phyloP scores from a whole-genome alignment of 768 basidiomycete species.

The Nevesoporus exiguus region DNA sequence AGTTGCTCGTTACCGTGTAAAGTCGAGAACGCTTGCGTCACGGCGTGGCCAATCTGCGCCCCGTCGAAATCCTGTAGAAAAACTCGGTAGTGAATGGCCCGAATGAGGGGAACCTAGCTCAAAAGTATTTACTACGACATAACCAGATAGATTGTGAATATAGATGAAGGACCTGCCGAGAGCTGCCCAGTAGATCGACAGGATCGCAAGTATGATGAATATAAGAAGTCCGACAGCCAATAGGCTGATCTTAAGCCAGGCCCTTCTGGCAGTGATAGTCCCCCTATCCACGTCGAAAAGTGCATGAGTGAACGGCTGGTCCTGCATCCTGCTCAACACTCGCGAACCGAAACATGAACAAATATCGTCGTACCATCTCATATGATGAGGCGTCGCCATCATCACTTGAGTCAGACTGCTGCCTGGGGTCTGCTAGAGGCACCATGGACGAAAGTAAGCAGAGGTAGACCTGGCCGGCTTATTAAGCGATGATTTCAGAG shows the following conservation, averaged over 20 bases:
- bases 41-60: constrained; percentile 44
- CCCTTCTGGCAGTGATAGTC: constrained; percentile 31
- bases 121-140: constrained; percentile 48
- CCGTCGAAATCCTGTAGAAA: constrained; percentile 59
- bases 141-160: constrained; percentile 45
- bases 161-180: constrained; percentile 42
- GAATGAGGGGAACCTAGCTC: not conserved
- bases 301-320: constrained; percentile 30
- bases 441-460: not conserved
- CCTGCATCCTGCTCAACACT: constrained; percentile 13
- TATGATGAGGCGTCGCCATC: not conserved
- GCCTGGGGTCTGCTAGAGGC: not conserved
- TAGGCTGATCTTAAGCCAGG: constrained; percentile 42
- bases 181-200: constrained; percentile 62
- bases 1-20: constrained; percentile 34
- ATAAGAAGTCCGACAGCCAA: constrained; percentile 35
- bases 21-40: constrained; percentile 38
- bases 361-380: constrained; percentile 8
- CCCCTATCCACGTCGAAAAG: constrained; percentile 28
- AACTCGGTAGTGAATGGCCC: not conserved
- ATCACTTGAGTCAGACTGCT: constrained; percentile 1
- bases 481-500: constrained; percentile 14
- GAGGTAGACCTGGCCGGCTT: constrained; percentile 6
- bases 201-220: constrained; percentile 44
- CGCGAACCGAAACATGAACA: not conserved